Percentiles rank a stretch among this genome's conserved stretches.
Evolutionary conservation across 805 yeast species (phyloP).

Genomic region (Yamadazyma takamatsuzukensis): DNA sequence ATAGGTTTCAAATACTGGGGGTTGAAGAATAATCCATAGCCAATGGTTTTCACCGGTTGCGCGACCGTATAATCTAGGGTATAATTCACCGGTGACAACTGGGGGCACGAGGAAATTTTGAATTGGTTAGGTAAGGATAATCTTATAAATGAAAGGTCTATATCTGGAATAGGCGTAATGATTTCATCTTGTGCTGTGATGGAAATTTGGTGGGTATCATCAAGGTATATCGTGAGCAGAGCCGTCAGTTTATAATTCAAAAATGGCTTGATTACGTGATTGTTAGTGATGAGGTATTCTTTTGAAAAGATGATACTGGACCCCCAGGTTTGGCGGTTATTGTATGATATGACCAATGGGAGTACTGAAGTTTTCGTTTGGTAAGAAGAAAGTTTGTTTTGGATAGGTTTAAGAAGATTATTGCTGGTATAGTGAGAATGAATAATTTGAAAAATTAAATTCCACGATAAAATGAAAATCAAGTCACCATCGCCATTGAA

Average conservation of each 20-base stretch:
- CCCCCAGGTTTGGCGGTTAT: slow-evolving; percentile 33
- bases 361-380: slow-evolving; percentile 12
- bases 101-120: slow-evolving; percentile 2
- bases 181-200: slow-evolving; percentile 16
- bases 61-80: slow-evolving; percentile 11
- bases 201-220: background rate
- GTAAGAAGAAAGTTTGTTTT: slow-evolving; percentile 1
- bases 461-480: slow-evolving; percentile 29
- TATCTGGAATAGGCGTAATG: slow-evolving; percentile 24
- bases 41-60: slow-evolving; percentile 26
- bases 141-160: slow-evolving; percentile 38
- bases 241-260: slow-evolving; percentile 1
- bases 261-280: slow-evolving; percentile 34
- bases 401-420: background rate
- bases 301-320: slow-evolving; percentile 34
- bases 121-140: slow-evolving; percentile 14
- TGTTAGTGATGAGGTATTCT: slow-evolving; percentile 35
- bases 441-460: slow-evolving; percentile 9
- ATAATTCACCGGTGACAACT: slow-evolving; percentile 5
- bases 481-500: slow-evolving; percentile 46
- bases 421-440: slow-evolving; percentile 3
- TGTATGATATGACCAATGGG: slow-evolving; percentile 14
- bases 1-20: slow-evolving; percentile 22
- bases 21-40: slow-evolving; percentile 39
- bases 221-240: slow-evolving; percentile 1